These are phyloP conservation scores for Umbelopsis sp. DNA, from an alignment of 192 early-diverging fungal species.

Conservation along the genomic window DNA sequence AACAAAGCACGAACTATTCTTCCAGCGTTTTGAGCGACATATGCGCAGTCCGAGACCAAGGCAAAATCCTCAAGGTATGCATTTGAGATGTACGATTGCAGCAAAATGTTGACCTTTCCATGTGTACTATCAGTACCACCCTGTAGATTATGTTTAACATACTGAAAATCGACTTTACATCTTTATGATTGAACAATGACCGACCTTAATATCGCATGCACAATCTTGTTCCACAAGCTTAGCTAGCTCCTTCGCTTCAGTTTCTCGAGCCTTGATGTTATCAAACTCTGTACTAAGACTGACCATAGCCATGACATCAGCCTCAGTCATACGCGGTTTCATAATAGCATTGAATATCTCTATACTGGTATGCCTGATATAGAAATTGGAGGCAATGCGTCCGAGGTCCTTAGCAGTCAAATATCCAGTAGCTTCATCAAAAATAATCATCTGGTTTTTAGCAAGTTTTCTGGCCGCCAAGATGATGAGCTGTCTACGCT, in stretches of 20 bases:
- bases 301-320: conserved; percentile 89
- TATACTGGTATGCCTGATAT: conserved; percentile 92
- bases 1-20: conserved; percentile 96
- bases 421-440: conserved; percentile 89
- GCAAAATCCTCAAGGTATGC: conserved; percentile 93
- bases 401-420: conserved; percentile 92
- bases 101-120: conserved; percentile 91
- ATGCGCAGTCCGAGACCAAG: conserved; percentile 96
- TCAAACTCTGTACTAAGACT: conserved; percentile 92
- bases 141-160: background rate
- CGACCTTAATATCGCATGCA: conserved; percentile 86
- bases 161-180: no score
- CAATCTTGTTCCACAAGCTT: conserved; percentile 70
- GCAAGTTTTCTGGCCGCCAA: conserved; percentile 85
- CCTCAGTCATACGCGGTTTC: conserved; percentile 92
- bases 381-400: conserved; percentile 96
- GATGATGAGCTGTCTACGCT: conserved; percentile 89
- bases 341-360: conserved; percentile 92
- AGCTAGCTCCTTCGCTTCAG: conserved; percentile 83
- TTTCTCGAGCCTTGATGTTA: conserved; percentile 88
- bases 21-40: conserved; percentile 94
- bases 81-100: conserved; percentile 96
- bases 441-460: conserved; percentile 92
- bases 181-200: background rate
- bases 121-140: conserved; percentile 29